A percentile compares a stretch with the other conserved stretches of the same genome.
phyloP scores from a whole-genome alignment of 2,329 filamentous ascomycete species.

The Aureobasidium sp. region DNA sequence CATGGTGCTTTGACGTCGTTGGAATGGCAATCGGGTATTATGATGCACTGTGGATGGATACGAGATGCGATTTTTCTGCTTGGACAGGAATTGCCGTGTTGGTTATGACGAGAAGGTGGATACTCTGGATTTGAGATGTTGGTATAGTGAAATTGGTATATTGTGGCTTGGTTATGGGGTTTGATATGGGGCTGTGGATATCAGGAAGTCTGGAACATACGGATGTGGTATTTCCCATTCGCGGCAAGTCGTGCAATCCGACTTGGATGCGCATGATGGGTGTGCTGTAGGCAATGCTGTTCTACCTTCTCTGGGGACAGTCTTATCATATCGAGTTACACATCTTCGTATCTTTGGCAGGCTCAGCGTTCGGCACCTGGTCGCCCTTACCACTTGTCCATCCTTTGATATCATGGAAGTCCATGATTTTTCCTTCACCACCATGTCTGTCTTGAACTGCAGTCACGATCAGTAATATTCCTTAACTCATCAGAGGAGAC shows the following conservation, averaged over 20 bases:
- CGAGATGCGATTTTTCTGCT: neutral
- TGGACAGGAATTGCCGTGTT: neutral
- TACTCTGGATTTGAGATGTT: neutral
- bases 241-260: neutral
- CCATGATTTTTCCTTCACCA: constrained; percentile 6
- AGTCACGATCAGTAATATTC: neutral
- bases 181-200: neutral
- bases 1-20: neutral
- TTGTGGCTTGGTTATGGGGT: neutral
- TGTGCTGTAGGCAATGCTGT: neutral
- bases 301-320: neutral
- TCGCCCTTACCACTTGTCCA: constrained; percentile 4
- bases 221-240: neutral
- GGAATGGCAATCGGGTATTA: neutral
- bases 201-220: neutral
- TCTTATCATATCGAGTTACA: neutral
- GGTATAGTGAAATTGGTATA: neutral
- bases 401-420: constrained; percentile 9
- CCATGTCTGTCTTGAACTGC: constrained; percentile 12
- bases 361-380: neutral
- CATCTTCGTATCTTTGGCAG: neutral
- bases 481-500: neutral
- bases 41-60: neutral
- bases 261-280: neutral
- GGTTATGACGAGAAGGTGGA: neutral